Conservation (phyloP, 2,329 filamentous ascomycete genomes). For the Neopestalotiopsis clavispora region DNA sequence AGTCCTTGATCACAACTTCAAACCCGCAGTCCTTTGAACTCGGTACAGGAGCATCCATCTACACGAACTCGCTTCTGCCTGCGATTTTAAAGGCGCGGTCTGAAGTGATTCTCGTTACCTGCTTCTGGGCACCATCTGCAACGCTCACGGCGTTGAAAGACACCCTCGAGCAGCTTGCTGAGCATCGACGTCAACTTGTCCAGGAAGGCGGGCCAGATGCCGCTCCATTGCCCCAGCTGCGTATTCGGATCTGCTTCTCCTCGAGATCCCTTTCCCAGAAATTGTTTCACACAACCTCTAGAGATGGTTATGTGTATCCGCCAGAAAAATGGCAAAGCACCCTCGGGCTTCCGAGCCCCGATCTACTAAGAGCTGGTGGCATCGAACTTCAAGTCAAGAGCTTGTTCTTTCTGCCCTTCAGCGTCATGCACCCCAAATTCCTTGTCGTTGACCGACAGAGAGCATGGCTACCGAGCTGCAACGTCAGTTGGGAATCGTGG, state of each 20-base stretch:
- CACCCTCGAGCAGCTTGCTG: conserved; percentile 64
- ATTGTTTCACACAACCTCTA: conserved; percentile 71
- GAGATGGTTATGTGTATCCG: conserved; percentile 65
- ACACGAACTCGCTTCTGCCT: conserved; percentile 60
- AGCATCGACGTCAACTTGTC: conserved; percentile 42
- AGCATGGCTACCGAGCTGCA: conserved; percentile 78
- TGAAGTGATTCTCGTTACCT: conserved; percentile 79
- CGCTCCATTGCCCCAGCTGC: conserved; percentile 44
- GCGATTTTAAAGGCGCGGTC: conserved; percentile 63
- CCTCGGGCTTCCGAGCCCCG: conserved; percentile 66
- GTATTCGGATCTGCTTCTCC: conserved; percentile 78
- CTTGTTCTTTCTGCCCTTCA: conserved; percentile 79
- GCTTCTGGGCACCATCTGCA: conserved; percentile 77
- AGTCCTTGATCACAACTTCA: conserved; percentile 54
- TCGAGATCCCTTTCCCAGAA: conserved; percentile 76
- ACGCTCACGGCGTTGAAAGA: conserved; percentile 62
- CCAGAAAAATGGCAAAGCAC: conserved; percentile 61
- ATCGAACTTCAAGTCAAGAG: conserved; percentile 76
- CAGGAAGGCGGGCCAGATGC: conserved; percentile 25
- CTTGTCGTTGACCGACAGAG: conserved; percentile 71
- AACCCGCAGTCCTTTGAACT: conserved; percentile 53
- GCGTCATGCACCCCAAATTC: conserved; percentile 89
- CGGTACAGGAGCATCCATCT: conserved; percentile 64
- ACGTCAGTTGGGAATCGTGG: conserved; percentile 89
- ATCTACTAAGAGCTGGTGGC: conserved; percentile 56